Conservation (phyloP, 106 monocot genomes). For the Amphibolis antarctica region DNA sequence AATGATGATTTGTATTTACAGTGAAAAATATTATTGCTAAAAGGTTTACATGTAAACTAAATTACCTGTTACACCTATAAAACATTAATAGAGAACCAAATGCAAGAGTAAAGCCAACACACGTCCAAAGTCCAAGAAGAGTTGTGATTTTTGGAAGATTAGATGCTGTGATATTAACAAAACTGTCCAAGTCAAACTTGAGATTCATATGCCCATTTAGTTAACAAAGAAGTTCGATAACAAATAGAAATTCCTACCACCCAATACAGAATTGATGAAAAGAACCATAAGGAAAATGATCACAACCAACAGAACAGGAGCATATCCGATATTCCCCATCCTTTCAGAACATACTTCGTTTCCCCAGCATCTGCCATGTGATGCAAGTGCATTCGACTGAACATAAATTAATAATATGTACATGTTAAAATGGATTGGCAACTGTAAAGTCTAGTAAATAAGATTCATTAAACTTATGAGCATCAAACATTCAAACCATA, state of each 20-base stretch:
- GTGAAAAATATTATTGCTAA: too few relatives aligned
- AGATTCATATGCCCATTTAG: slow-evolving; percentile 1
- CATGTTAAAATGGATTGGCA: neutral
- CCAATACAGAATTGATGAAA: slow-evolving; percentile 66
- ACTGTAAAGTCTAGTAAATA: neutral
- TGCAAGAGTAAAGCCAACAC: slow-evolving; percentile 59
- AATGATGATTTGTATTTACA: too few relatives aligned
- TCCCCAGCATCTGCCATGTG: slow-evolving; percentile 1
- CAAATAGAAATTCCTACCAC: slow-evolving; percentile 32
- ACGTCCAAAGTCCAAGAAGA: slow-evolving; percentile 69
- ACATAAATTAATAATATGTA: neutral
- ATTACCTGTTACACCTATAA: slow-evolving; percentile 79
- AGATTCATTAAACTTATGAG: neutral
- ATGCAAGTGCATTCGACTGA: slow-evolving; percentile 1
- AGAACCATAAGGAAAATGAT: slow-evolving; percentile 45
- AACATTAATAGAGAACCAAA: slow-evolving; percentile 60
- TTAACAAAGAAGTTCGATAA: slow-evolving; percentile 3
- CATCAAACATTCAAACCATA: too few relatives aligned
- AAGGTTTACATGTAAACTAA: neutral
- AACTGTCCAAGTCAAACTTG: slow-evolving; percentile 1
- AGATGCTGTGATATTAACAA: slow-evolving; percentile 29
- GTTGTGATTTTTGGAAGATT: slow-evolving; percentile 72
- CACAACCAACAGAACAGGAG: slow-evolving; percentile 47
- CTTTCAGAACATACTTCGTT: neutral
- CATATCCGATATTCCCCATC: slow-evolving; percentile 35